Base-by-base conservation (phyloP, 1,139 yeast species). In the Candida smagusa region DNA sequence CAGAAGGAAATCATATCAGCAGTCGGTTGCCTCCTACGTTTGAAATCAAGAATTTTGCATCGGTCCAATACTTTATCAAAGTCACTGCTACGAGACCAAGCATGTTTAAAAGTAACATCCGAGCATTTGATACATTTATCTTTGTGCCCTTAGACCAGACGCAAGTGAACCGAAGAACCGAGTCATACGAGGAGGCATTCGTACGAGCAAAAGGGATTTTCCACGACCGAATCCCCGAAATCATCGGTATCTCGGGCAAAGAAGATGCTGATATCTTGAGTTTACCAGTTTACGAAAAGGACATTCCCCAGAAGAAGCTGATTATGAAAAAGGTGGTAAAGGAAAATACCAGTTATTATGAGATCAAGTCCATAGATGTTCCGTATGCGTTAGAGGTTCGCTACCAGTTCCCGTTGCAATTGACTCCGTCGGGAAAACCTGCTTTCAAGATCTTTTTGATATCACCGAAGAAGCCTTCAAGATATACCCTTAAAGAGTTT, bases 21-120 rank as follows among this genome's bases (percentile, higher is more conserved):
- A 51, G 65, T 1, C 72, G 67, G 33, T 56, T 81, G 28, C 86
- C 87, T 2, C 86, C 88, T 0, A 68, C 84, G 1, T 56, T 80
- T 19, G 58, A 68, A 13, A 44, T 69, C 40, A 74, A 70, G 2
- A 68, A 68, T 7, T 54, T 57, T 46, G 84, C 81, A 9, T 56
- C 65, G 3, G 58, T 81, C 31, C 63, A 66, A 32, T 79, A 79
- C 50, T 78, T 70, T 48, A 63, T 81, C 38, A 80, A 80, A 52
- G 84, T 70, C 7, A 79, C 85, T 0, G 79, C 81, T 34, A 76
- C 73, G 41, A 57, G 83, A 38, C 63, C 82, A 1, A 72, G 81
- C 4, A 52, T 80, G 33, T 56, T 79, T 38, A 76, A 75, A 44
- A 45, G 69, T 30, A 80, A 78, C 44, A 54, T 74, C 30, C 59